These are phyloP conservation scores for Podila clonocystis DNA, from an alignment of 192 early-diverging fungal genomes.

Conservation along the genomic window DNA sequence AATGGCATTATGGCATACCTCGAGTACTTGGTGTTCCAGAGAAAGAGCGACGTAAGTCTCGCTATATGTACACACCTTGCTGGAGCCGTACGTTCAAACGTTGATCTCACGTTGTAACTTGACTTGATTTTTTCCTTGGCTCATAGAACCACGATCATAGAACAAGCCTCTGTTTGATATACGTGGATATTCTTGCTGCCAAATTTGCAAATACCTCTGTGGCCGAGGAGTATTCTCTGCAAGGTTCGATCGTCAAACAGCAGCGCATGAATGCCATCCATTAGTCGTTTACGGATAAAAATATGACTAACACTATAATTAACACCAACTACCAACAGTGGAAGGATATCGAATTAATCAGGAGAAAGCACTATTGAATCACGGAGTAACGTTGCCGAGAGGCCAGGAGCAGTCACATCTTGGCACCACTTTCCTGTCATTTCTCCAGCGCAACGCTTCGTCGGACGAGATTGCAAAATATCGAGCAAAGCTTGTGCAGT, in stretches of 20 bases:
- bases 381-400: not conserved
- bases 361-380: not conserved
- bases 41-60: conserved; percentile 53
- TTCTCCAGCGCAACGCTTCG: conserved; percentile 14
- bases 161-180: conserved; percentile 21
- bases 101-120: not conserved
- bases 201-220: not conserved
- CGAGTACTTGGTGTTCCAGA: conserved; percentile 60
- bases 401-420: not conserved
- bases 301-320: not conserved
- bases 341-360: not conserved
- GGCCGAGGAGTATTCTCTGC: not conserved
- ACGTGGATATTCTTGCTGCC: conserved; percentile 20
- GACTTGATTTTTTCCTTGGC: not conserved
- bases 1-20: conserved; percentile 53
- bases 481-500: conserved; percentile 45
- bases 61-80: not conserved
- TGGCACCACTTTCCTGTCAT: conserved; percentile 31
- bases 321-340: not conserved
- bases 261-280: not conserved
- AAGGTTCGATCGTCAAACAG: conserved; percentile 5
- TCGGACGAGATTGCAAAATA: conserved; percentile 32
- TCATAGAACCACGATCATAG: conserved; percentile 27
- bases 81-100: too few relatives aligned
- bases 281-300: not conserved